These are phyloP conservation scores for Aureobasidium namibiae DNA, from an alignment of 2,329 filamentous ascomycete species.

Conservation along the genomic window DNA sequence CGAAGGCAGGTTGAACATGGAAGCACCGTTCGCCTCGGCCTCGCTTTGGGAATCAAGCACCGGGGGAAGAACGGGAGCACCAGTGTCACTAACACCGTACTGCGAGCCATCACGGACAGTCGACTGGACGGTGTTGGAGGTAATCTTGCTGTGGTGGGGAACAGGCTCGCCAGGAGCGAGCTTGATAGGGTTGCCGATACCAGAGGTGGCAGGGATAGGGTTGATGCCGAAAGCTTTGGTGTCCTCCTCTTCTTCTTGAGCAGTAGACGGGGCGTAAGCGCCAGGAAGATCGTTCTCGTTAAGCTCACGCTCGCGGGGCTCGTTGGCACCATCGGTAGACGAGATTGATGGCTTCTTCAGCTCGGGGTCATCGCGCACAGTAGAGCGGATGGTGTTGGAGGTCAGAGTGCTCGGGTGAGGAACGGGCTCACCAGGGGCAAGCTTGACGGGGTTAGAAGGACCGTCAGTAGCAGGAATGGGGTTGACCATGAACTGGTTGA, in stretches of 20 bases:
- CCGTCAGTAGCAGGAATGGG: conserved; percentile 41
- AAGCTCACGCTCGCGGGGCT: conserved; percentile 16
- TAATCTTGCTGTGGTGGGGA: conserved; percentile 57
- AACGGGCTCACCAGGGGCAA: conserved; percentile 74
- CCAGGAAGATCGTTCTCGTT: conserved; percentile 9
- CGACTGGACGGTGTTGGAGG: conserved; percentile 61
- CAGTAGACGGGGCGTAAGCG: conserved; percentile 6
- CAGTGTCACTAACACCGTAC: conserved; percentile 70
- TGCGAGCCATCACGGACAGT: conserved; percentile 65
- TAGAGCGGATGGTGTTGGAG: conserved; percentile 61
- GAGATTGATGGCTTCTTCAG: conserved; percentile 16
- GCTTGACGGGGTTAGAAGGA: conserved; percentile 67
- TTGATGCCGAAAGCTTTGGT: conserved; percentile 45
- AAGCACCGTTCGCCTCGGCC: conserved; percentile 30
- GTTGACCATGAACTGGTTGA: conserved; percentile 44
- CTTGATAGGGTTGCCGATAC: conserved; percentile 65
- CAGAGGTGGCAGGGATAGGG: conserved; percentile 48
- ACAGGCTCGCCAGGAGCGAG: conserved; percentile 74
- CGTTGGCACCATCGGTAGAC: conserved; percentile 36
- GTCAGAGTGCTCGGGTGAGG: conserved; percentile 58
- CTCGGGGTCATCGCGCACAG: conserved; percentile 61
- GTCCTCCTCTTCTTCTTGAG: conserved; percentile 20
- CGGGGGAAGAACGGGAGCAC: conserved; percentile 36
- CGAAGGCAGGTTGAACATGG: conserved; percentile 39
- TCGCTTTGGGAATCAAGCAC: conserved; percentile 38